Percentiles rank a stretch among this genome's conserved stretches.
Evolutionary conservation across 768 basidiomycete genomes (phyloP).

Genomic region (Dentipellis sp.): DNA sequence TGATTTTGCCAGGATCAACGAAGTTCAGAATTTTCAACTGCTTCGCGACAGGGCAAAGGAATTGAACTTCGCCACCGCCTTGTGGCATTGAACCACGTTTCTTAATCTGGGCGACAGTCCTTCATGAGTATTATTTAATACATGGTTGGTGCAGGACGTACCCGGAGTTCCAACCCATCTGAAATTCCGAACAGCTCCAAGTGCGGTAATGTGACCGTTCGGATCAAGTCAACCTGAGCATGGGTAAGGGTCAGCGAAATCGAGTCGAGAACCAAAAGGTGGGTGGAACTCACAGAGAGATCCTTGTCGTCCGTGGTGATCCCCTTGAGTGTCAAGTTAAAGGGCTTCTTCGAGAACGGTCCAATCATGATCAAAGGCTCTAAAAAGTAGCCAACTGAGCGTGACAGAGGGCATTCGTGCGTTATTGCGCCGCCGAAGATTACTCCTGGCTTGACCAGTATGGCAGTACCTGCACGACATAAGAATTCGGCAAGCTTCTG

Average conservation of each 20-base stretch:
- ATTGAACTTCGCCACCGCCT: slow-evolving; percentile 91
- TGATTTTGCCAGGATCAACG: slow-evolving; percentile 83
- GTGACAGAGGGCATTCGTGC: slow-evolving; percentile 84
- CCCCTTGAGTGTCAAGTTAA: slow-evolving; percentile 75
- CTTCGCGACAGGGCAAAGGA: slow-evolving; percentile 87
- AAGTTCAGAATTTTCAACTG: slow-evolving; percentile 91
- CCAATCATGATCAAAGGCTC: slow-evolving; percentile 87
- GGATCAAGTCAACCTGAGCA: slow-evolving; percentile 73
- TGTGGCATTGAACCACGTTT: slow-evolving; percentile 86
- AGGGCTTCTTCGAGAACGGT: slow-evolving; percentile 83
- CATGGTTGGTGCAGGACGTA: slow-evolving; percentile 22
- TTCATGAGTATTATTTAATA: not conserved
- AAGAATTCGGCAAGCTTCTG: not conserved
- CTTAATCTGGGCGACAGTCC: slow-evolving; percentile 60
- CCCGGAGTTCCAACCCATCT: slow-evolving; percentile 84
- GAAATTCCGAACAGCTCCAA: slow-evolving; percentile 85
- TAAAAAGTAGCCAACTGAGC: slow-evolving; percentile 90
- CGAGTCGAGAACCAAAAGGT: not conserved
- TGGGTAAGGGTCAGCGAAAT: not conserved
- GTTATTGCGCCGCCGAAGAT: slow-evolving; percentile 72
- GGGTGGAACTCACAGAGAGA: slow-evolving; percentile 57
- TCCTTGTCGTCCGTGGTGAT: slow-evolving; percentile 91
- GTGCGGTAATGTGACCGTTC: slow-evolving; percentile 87
- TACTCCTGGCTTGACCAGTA: slow-evolving; percentile 88
- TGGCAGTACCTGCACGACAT: slow-evolving; percentile 61